Evolutionary conservation across 306 rosid genomes (phyloP).

Genomic region (Alnus glutinosa): DNA sequence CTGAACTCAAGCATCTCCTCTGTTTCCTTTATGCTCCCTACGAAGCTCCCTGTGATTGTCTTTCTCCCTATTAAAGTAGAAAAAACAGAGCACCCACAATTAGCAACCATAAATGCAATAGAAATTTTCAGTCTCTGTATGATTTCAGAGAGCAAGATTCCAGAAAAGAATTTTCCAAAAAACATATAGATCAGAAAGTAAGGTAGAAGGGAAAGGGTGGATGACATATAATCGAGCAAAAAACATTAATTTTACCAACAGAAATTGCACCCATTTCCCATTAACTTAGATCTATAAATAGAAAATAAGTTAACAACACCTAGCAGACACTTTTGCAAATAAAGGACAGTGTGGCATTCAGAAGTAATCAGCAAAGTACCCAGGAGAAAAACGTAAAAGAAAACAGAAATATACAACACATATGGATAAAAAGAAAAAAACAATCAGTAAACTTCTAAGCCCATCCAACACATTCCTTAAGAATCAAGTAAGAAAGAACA

Average conservation of each 20-base stretch:
- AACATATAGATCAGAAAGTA: neutral
- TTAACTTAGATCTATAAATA: neutral
- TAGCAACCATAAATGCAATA: neutral
- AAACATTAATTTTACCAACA: no score
- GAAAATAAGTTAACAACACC: neutral
- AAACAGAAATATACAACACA: neutral
- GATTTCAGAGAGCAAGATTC: neutral
- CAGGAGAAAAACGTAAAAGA: neutral
- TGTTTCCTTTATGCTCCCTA: slow-evolving; percentile 85
- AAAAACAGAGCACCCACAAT: neutral
- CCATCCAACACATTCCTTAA: neutral
- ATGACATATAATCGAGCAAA: neutral
- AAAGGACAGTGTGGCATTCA: neutral
- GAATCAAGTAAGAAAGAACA: neutral
- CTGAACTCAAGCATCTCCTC: slow-evolving; percentile 81
- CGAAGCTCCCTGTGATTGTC: slow-evolving; percentile 77
- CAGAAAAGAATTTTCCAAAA: neutral
- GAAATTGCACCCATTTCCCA: no score
- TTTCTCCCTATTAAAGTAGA: slow-evolving; percentile 57
- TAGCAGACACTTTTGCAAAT: neutral
- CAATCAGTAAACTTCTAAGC: neutral
- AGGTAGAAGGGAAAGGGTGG: neutral
- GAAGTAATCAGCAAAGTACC: neutral
- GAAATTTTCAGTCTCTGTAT: neutral
- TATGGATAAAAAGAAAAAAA: neutral